Evolutionary conservation across 1,139 yeast genomes (phyloP), one percentile per base, ranked within the genome.

Genomic region (Schwanniomyces etchellsii): DNA sequence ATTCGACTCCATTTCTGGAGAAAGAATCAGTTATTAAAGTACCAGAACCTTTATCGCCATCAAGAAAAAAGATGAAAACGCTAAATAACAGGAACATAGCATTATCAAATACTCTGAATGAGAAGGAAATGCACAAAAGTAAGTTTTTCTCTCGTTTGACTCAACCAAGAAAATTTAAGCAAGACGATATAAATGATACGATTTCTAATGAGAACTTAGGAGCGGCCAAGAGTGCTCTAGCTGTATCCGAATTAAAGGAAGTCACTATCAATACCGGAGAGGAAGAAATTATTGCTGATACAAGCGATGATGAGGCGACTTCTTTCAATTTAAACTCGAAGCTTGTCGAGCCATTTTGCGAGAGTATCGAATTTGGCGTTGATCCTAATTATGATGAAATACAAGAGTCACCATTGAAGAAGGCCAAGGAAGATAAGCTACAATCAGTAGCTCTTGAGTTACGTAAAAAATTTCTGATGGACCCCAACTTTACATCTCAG

Each of bases 381-480:
- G 54, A 52, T 23, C 52, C 47, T n/a, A 51, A 50, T n/a, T 66
- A 60, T 20, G 68, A 61, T 28, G 68, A 60, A 24, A 53, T 66
- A 14, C 71, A 64, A 28, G 73, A 66, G 35, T 64, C 71, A 2
- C 72, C 72, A 3, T 50, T 62, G 4, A n/a, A n/a, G n/a, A 63
- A 60, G 25, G 15, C 29, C 2, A 13, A 15, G 14, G 12, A 28
- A 11, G 6, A 28, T 5, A 36, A 34, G 11, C 27, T 42, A 11
- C 31, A 36, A 3, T 34, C 29, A n/a, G 40, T 55, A 26, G 47
- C 50, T 15, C 36, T 39, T 29, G 31, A 50, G 5, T 49, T 60
- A 33, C 44, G 64, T 32, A 49, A 55, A 11, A 48, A 41, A 25
- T 61, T 55, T 31, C 60, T 58, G 57, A 44, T 44, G 35, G 25